Evolutionary conservation across 116 monocot species (phyloP), one percentile per base, ranked within the genome.

Genomic region (Posidonia oceanica): DNA sequence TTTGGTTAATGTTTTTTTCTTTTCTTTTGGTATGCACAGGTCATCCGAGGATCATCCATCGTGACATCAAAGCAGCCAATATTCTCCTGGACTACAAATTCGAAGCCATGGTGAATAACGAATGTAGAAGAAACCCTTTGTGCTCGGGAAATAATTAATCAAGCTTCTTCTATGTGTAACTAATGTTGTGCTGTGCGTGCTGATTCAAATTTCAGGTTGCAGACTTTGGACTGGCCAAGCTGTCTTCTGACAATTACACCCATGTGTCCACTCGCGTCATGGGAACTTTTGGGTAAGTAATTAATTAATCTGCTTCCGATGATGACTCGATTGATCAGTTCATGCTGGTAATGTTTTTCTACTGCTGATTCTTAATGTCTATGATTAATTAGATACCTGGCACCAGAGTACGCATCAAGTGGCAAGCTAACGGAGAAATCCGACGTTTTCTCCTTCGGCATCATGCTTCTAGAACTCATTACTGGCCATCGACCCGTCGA

Each of bases 1-100:
- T 1, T 48, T 7, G 48, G 7, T 48, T 48, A 1, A 48, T 44
- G 10, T 40, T 18, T 20, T 39, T 17, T 54, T n/a, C 7, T 20
- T 55, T 29, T 29, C 1, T 29, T 29, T 29, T 29, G 0, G 1
- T 29, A 29, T 29, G 29, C 29, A 29, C 59, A 94, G 94, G 94
- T 54, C 94, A 86, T 63, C 94, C 91, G 36, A 77, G 74, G 39
- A 94, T 94, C 54, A 83, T 94, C 58, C 94, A 94, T 63, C 88
- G 94, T 20, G 94, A 94, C 76, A 91, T 94, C 74, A 94, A 94
- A 68, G 70, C 94, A 48, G 88, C 94, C 20, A 94, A 94, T 64
- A 94, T 94, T 66, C 87, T 94, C n/a, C 69, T 94, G 14, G 91
- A 94, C 79, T 64, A 80, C 60, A 84, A 84, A 64, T 94, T 86